Evolutionary conservation across 139 green algal genomes (phyloP).

Genomic region (Tetratostichococcus sp.): DNA sequence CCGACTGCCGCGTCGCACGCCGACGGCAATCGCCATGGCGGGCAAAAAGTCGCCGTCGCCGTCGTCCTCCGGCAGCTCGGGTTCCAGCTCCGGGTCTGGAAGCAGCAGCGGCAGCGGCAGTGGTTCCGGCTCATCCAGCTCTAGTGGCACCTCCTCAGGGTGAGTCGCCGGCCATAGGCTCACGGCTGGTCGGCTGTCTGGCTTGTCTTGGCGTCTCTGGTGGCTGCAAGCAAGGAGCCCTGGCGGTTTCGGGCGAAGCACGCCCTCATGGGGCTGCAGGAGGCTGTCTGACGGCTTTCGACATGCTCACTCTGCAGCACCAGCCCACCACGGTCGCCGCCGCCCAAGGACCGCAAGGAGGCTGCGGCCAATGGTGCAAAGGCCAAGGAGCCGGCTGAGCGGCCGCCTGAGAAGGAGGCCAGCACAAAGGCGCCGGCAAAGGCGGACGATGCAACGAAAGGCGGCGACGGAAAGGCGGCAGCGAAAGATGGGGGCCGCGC

Average conservation of each 20-base stretch:
- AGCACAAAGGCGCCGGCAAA: not conserved
- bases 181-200: too few relatives aligned
- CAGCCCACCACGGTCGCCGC: too few relatives aligned
- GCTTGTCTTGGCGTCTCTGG: too few relatives aligned
- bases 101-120: slow-evolving; percentile 4
- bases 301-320: not conserved
- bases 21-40: not conserved
- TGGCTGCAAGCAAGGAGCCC: too few relatives aligned
- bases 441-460: not conserved
- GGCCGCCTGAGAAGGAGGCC: not conserved
- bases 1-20: too few relatives aligned
- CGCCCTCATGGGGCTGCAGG: too few relatives aligned
- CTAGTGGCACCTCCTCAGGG: not conserved
- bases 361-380: not conserved
- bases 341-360: not conserved
- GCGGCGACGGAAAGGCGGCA: not conserved
- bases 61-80: not conserved
- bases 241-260: too few relatives aligned
- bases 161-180: too few relatives aligned
- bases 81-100: not conserved
- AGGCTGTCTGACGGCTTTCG: too few relatives aligned
- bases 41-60: not conserved
- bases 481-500: not conserved
- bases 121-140: not conserved
- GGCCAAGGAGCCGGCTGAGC: not conserved